Base-by-base conservation (phyloP, 2,329 filamentous ascomycete genomes). In the Fusarium gaditjirri region DNA sequence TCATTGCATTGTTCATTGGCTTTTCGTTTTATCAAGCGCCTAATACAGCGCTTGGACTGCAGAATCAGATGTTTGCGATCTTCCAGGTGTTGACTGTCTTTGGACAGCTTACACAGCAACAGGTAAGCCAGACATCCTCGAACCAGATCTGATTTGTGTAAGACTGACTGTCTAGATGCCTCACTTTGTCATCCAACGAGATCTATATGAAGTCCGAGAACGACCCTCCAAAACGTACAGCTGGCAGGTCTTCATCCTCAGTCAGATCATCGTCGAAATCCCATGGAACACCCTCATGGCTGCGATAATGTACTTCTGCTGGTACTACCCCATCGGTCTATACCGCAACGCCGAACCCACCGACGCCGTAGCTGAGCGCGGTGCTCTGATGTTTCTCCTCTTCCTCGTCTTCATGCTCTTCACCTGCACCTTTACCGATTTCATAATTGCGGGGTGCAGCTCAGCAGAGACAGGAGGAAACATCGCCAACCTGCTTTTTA, bases 271-370 rank as follows among this genome's bases (percentile, higher is more conserved):
- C 13, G 90, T 92, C 59, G 92, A 94, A 78, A 81, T 94, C 0
- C 90, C 92, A 0, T 94, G 90, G 87, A 91, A 93, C 75, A 86
- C 89, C 0, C 79, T 93, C 25, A 87, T 89, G 81, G 87, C 88
- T 3, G 82, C 90, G n/a, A 77, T 93, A 43, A 88, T 92, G 75
- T 94, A 86, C 82, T 84, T 91, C 69, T 88, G 86, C 76, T 92
- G 90, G 85, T 93, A 93, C 82, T 94, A 92, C 75, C 90, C 91
- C 1, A 88, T 92, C 55, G 89, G 90, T 1, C 84, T 92, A 29
- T 88, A 90, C 77, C 81, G 82, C 57, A 91, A 92, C 73, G 89
- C 90, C 3, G 80, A 84, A 27, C 81, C 83, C 10, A 86, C 86
- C 10, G 70, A 72, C 6, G 79, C 86, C 33, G 85, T 89, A 12